These are phyloP conservation scores for Acidiella bohemica DNA, from an alignment of 495 filamentous ascomycete species.

Conservation along the genomic window DNA sequence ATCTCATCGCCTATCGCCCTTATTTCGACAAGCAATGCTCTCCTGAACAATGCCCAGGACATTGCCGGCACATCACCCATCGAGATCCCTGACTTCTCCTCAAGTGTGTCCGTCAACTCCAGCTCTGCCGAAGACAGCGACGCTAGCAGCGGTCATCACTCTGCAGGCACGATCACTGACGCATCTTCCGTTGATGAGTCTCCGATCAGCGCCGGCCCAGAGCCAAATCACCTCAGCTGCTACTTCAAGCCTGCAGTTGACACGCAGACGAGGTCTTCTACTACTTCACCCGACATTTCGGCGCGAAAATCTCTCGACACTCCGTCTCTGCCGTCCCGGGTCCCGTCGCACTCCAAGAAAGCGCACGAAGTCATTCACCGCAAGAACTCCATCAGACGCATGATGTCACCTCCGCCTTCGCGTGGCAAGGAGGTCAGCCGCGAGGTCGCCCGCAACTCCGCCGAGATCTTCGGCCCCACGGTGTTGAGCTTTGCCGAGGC, in stretches of 20 bases:
- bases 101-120: conserved; percentile 44
- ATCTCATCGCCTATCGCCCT: conserved; percentile 83
- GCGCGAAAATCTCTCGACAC: conserved; percentile 25
- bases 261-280: conserved; percentile 25
- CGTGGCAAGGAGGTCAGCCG: conserved; percentile 16
- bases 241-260: conserved; percentile 52
- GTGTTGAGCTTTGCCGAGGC: conserved; percentile 27
- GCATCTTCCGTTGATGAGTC: conserved; percentile 48
- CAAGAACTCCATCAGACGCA: conserved; percentile 46
- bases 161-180: conserved; percentile 58
- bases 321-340: conserved; percentile 58
- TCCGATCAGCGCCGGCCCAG: conserved; percentile 38
- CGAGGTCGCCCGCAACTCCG: conserved; percentile 4
- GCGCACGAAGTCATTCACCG: conserved; percentile 53
- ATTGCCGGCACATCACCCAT: conserved; percentile 21
- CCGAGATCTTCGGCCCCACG: conserved; percentile 41
- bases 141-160: conserved; percentile 27
- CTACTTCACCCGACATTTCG: conserved; percentile 10
- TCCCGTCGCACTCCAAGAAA: conserved; percentile 74
- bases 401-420: conserved; percentile 33
- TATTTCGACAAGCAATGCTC: conserved; percentile 88
- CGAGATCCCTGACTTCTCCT: conserved; percentile 29
- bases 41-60: conserved; percentile 84
- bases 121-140: conserved; percentile 26
- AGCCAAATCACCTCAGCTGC: conserved; percentile 64